Conservation (phyloP, 1,139 yeast genomes). For the Candida gigantensis region DNA sequence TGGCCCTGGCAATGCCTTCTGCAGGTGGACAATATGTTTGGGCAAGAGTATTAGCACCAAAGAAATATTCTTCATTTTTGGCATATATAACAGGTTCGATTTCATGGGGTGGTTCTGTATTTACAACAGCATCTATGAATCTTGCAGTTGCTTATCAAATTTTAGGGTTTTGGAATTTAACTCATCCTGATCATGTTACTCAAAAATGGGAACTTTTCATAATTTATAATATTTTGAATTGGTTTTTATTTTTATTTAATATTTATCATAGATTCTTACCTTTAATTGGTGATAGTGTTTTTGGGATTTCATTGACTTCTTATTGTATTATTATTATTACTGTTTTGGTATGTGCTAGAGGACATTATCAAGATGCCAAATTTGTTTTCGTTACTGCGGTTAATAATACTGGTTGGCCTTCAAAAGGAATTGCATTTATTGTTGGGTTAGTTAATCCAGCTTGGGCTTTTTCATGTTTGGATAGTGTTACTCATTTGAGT, state of each 20-base stretch:
- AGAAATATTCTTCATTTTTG: slow-evolving; percentile 44
- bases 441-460: slow-evolving; percentile 46
- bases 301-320: slow-evolving; percentile 39
- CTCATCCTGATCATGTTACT: slow-evolving; percentile 43
- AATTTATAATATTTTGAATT: slow-evolving; percentile 42
- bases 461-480: slow-evolving; percentile 47
- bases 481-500: slow-evolving; percentile 45
- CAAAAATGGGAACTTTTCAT: slow-evolving; percentile 56
- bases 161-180: slow-evolving; percentile 51
- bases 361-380: slow-evolving; percentile 35
- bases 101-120: slow-evolving; percentile 60
- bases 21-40: slow-evolving; percentile 67
- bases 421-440: slow-evolving; percentile 44
- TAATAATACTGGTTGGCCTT: slow-evolving; percentile 43
- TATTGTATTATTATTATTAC: slow-evolving; percentile 38
- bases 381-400: slow-evolving; percentile 41
- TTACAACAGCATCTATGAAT: slow-evolving; percentile 57
- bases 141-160: slow-evolving; percentile 49
- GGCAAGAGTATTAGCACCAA: slow-evolving; percentile 58
- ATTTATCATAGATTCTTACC: slow-evolving; percentile 41
- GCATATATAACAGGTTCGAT: slow-evolving; percentile 57
- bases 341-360: slow-evolving; percentile 39
- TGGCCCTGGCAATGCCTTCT: slow-evolving; percentile 54
- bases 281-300: slow-evolving; percentile 33
- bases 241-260: slow-evolving; percentile 36